These are phyloP conservation scores for Hibiscus syriacus DNA, from an alignment of 345 rosid genomes.

Conservation along the genomic window DNA sequence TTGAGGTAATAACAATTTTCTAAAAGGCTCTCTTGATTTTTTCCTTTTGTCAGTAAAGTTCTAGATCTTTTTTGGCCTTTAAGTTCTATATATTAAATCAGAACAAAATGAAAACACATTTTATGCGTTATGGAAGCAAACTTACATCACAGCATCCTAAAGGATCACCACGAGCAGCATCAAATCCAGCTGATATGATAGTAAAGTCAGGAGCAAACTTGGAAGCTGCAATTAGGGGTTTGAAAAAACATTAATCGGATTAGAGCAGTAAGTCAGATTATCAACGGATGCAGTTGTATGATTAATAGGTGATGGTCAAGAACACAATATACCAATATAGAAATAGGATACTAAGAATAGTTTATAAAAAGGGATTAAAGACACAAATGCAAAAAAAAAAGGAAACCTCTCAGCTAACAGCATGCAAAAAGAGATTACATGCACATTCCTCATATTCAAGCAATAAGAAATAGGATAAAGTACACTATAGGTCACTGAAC, in stretches of 20 bases:
- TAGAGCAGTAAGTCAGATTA: not conserved
- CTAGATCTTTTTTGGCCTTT: not conserved
- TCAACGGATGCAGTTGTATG: not conserved
- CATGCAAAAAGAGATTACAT: not conserved
- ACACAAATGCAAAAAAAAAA: not conserved
- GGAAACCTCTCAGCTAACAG: not conserved
- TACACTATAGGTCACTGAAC: too few relatives aligned
- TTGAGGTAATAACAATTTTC: not conserved
- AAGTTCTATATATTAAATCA: not conserved
- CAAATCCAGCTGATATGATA: conserved; percentile 96
- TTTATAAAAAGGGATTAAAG: not conserved
- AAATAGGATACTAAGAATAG: not conserved
- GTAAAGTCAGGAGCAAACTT: conserved; percentile 87
- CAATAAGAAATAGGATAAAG: not conserved
- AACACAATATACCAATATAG: not conserved
- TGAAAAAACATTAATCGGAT: conserved; percentile 6
- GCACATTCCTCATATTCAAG: not conserved
- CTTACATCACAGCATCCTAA: conserved; percentile 90
- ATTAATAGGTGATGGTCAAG: not conserved
- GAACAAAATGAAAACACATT: not conserved
- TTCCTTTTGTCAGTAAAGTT: not conserved
- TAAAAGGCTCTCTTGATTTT: not conserved
- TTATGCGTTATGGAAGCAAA: not conserved
- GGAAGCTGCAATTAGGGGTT: conserved; percentile 51
- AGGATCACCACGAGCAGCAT: conserved; percentile 99